phyloP scores from a whole-genome alignment of 441 rosid species.

The Oxalis stricta region DNA sequence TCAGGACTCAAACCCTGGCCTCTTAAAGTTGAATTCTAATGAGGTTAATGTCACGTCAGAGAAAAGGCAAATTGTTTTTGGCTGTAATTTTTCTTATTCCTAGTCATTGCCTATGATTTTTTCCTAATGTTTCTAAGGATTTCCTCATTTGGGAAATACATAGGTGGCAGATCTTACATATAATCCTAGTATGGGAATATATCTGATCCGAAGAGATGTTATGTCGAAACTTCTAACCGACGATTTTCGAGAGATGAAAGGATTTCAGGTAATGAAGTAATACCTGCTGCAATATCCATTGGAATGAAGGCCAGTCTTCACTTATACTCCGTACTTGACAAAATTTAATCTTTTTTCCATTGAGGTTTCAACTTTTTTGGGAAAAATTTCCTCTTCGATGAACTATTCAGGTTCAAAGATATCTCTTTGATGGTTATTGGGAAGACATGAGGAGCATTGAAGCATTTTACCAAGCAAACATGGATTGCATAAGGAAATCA shows the following conservation, averaged over 20 bases:
- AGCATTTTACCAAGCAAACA: constrained; percentile 65
- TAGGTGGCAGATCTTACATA: constrained; percentile 22
- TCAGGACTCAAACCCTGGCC: constrained; percentile 37
- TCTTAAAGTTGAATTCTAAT: constrained; percentile 31
- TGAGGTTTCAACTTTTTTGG: neutral
- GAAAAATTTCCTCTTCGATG: neutral
- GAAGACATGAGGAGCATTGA: constrained; percentile 58
- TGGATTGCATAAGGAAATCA: constrained; percentile 47
- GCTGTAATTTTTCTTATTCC: neutral
- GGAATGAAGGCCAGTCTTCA: constrained; percentile 44
- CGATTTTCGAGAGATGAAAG: constrained; percentile 34
- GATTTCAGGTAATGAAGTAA: constrained; percentile 46
- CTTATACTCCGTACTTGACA: neutral
- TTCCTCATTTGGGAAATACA: constrained; percentile 7
- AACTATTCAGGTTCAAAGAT: constrained; percentile 41
- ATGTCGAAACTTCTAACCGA: constrained; percentile 46
- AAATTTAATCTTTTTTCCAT: neutral
- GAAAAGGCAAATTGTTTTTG: constrained; percentile 5
- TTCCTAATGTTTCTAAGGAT: constrained; percentile 1
- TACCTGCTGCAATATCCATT: constrained; percentile 48
- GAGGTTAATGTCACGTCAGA: constrained; percentile 20
- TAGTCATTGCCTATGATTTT: neutral
- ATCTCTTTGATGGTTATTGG: constrained; percentile 65
- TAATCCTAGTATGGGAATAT: constrained; percentile 56
- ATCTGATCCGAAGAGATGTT: constrained; percentile 37